Percentiles rank a stretch among this genome's conserved stretches.
phyloP scores from a whole-genome alignment of 129 eudicot species.

The Centrapalus pauciflorus region DNA sequence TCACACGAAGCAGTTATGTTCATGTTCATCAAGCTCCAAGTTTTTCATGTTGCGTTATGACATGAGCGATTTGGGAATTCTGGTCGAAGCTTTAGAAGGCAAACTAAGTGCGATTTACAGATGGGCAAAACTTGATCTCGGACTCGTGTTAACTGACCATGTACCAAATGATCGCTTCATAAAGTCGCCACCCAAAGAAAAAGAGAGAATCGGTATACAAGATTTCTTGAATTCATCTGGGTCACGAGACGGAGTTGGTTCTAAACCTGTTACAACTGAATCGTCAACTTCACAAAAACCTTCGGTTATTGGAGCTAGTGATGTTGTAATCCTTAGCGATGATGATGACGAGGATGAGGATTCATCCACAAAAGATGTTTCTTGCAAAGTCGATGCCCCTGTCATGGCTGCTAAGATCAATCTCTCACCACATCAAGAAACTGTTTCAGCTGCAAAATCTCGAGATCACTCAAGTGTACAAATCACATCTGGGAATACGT shows the following conservation, averaged over 20 bases:
- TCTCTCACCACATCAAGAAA: constrained; percentile 1
- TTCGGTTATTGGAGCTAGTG: constrained; percentile 21
- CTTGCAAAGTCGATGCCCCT: background rate
- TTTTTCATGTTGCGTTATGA: constrained; percentile 82
- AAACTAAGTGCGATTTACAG: constrained; percentile 83
- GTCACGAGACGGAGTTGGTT: constrained; percentile 27
- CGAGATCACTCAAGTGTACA: background rate
- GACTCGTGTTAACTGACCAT: constrained; percentile 55
- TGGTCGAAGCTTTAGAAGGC: constrained; percentile 97
- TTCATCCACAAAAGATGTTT: background rate
- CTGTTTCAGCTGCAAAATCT: background rate
- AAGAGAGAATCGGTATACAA: constrained; percentile 22
- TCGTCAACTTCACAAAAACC: constrained; percentile 27
- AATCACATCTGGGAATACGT: constrained; percentile 8
- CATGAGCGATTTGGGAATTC: constrained; percentile 56
- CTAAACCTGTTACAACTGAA: too few relatives aligned
- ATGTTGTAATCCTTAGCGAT: constrained; percentile 59
- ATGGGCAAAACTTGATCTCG: constrained; percentile 95
- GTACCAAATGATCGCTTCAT: constrained; percentile 41
- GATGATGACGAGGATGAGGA: constrained; percentile 56
- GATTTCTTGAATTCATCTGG: constrained; percentile 15
- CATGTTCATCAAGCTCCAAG: constrained; percentile 71
- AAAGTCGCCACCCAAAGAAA: constrained; percentile 17
- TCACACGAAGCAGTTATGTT: constrained; percentile 81
- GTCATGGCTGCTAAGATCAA: background rate